phyloP scores from a whole-genome alignment of 148 eudicot genomes.

The Camellia lanceoleosa region DNA sequence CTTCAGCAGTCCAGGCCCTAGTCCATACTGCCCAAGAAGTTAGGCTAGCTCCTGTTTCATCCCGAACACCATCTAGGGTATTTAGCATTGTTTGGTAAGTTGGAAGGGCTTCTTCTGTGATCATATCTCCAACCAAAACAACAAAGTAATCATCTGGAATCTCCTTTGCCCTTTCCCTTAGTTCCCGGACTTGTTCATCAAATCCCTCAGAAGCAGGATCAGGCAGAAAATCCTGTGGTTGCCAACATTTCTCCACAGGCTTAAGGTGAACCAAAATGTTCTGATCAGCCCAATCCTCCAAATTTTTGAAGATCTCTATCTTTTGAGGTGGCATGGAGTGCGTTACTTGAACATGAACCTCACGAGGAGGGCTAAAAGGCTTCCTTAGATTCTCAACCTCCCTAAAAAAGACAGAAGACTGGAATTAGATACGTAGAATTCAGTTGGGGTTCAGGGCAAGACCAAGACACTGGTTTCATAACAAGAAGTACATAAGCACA shows the following conservation, averaged over 20 bases:
- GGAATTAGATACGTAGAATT: not conserved
- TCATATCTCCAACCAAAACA: constrained; percentile 33
- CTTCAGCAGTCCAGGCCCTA: constrained; percentile 34
- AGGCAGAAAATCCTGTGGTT: constrained; percentile 26
- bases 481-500: not conserved
- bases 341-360: constrained; percentile 20
- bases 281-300: constrained; percentile 21
- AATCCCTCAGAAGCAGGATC: constrained; percentile 29
- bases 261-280: constrained; percentile 22
- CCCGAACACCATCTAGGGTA: constrained; percentile 28
- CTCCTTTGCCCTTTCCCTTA: constrained; percentile 30
- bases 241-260: constrained; percentile 25
- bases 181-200: constrained; percentile 24
- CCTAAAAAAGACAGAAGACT: constrained; percentile 4
- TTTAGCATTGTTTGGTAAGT: constrained; percentile 31
- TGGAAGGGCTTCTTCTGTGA: constrained; percentile 34
- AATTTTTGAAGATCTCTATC: constrained; percentile 19
- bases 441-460: not conserved
- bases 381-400: constrained; percentile 19
- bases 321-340: constrained; percentile 23
- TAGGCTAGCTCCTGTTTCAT: constrained; percentile 25
- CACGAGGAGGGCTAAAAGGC: constrained; percentile 22
- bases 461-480: not conserved
- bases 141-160: constrained; percentile 28
- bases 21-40: constrained; percentile 31